A percentile compares a stretch with the other conserved stretches of the same genome.
phyloP scores from a whole-genome alignment of 1,284 basidiomycete genomes.

The Neotropicomus parvogracilis region DNA sequence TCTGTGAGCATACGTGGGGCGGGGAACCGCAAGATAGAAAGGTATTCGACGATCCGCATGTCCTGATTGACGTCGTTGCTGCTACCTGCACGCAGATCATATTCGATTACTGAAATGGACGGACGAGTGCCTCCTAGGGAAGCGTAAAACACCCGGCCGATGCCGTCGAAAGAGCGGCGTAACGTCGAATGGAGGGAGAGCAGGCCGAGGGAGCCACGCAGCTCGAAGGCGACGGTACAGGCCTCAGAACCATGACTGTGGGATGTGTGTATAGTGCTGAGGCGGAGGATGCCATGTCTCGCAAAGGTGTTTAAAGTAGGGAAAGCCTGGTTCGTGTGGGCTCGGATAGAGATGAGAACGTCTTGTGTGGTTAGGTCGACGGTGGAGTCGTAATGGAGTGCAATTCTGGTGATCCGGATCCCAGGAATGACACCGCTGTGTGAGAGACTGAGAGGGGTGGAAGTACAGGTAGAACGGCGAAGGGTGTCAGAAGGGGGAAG shows the following conservation, averaged over 20 bases:
- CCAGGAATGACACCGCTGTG: not conserved
- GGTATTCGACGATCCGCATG: slow-evolving; percentile 7
- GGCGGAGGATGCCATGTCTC: not conserved
- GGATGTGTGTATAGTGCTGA: not conserved
- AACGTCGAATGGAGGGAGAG: not conserved
- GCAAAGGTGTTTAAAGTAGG: not conserved
- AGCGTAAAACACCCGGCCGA: slow-evolving; percentile 12
- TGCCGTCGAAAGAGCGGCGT: slow-evolving; percentile 16
- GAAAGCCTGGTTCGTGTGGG: not conserved
- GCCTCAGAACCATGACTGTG: not conserved
- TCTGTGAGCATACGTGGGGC: slow-evolving; percentile 10
- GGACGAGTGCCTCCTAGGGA: not conserved
- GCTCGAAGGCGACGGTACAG: not conserved
- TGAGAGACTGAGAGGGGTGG: not conserved
- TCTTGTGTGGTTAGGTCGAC: not conserved
- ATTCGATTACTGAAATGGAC: slow-evolving; percentile 17
- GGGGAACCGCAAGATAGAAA: slow-evolving; percentile 8
- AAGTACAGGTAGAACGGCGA: not conserved
- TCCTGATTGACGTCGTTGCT: not conserved
- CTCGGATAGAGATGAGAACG: not conserved
- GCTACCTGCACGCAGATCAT: slow-evolving; percentile 6
- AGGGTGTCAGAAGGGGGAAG: not conserved
- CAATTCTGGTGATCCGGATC: not conserved
- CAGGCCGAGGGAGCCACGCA: slow-evolving; percentile 6
- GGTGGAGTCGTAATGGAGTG: not conserved